These are phyloP conservation scores for Cocos nucifera DNA, from an alignment of 176 grass and related monocot species.

Conservation along the genomic window DNA sequence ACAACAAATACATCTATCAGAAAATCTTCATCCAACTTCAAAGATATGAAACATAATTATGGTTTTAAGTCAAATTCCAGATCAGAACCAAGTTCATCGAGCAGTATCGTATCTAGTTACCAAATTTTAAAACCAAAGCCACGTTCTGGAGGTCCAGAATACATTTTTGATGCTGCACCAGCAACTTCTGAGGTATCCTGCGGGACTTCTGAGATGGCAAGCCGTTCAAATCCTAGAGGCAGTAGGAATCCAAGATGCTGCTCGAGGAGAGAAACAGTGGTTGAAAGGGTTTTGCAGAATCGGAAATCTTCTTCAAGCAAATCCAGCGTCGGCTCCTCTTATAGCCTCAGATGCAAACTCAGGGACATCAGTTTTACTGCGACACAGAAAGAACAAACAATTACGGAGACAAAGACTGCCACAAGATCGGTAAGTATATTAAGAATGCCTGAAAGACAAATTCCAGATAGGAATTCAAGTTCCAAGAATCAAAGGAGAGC, in stretches of 20 bases:
- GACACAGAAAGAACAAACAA: not conserved
- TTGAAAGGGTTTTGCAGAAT: not conserved
- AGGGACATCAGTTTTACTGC: not conserved
- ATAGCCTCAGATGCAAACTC: not conserved
- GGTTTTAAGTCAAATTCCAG: not conserved
- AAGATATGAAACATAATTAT: not conserved
- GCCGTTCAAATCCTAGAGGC: not conserved
- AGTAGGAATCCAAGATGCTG: conserved; percentile 1
- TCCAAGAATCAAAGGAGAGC: not conserved
- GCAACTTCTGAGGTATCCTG: not conserved
- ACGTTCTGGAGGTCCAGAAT: not conserved
- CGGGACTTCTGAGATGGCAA: not conserved
- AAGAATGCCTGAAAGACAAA: not conserved
- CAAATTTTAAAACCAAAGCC: conserved; percentile 1
- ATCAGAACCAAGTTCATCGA: not conserved
- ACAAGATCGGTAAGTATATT: not conserved
- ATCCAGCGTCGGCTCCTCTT: conserved; percentile 16
- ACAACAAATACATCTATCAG: conserved; percentile 4
- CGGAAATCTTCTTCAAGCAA: conserved; percentile 4
- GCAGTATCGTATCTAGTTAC: not conserved
- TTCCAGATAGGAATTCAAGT: not conserved
- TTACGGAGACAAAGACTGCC: not conserved
- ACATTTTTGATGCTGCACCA: not conserved
- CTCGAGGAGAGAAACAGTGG: not conserved
- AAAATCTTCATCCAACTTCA: not conserved